Evolutionary conservation across 768 basidiomycete genomes (phyloP), one percentile per base, ranked within the genome.

Genomic region (Tephrocybe sp.): DNA sequence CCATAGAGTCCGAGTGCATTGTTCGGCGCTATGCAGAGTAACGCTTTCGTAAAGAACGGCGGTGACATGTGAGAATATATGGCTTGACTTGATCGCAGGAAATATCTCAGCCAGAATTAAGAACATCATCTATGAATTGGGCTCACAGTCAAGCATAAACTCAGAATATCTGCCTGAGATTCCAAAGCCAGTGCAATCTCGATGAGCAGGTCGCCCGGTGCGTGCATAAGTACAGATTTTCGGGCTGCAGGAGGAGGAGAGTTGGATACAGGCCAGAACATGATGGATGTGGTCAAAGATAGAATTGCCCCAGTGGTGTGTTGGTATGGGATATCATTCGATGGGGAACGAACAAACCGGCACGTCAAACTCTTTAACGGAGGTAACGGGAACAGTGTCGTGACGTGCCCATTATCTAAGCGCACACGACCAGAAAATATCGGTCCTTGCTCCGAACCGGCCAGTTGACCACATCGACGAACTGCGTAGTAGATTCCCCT

Each of bases 141-240:
- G 73, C 86, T 64, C 58, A 79, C 87, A 49, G 82, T 78, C 48
- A 84, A 69, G 44, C 76, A 78, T 30, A 89, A 72, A 55, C 74
- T 80, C 35, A 87, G 68, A 16, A 86, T 48, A 62, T 89, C 84
- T 3, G 70, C 60, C 37, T 73, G 76, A 27, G 69, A 74, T 30
- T 78, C 69, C 35, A 89, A 64, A 59, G 75, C 74, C 21, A 64
- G 63, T 1, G 85, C 79, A 42, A 89, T 77, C 62, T 89, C 86
- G 36, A 87, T 76, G 35, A 89, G 71, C 37, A 89, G 62, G 63
- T 90, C 88, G 26, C 72, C 73, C 0, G 87, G 87, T 7, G 64
- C 35, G n/a, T 49, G 35, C 12, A n/a, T 37, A 9, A 55, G 31
- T 3, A 19, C 27, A 15, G 51, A 53, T 44, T 34, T 34, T 22